phyloP scores from a whole-genome alignment of 2,329 filamentous ascomycete species.

The Calonectria pteridis region DNA sequence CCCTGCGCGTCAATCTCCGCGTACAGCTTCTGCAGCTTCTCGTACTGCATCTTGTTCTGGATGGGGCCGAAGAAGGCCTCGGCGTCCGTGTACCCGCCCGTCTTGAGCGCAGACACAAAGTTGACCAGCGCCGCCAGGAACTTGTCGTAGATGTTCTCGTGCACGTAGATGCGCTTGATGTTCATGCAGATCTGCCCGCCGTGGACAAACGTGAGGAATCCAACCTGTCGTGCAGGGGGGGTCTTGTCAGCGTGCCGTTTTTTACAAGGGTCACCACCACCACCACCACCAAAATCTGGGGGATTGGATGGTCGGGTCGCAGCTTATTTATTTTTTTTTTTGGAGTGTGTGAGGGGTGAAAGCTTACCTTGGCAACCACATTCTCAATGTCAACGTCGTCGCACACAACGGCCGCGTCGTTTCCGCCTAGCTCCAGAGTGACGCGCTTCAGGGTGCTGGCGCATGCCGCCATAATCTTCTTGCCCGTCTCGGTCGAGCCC shows the following conservation, averaged over 20 bases:
- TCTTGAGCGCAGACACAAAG: constrained; percentile 51
- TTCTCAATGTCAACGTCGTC: constrained; percentile 66
- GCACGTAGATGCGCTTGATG: constrained; percentile 72
- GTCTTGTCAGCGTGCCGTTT: background rate
- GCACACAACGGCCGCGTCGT: constrained; percentile 70
- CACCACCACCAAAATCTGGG: background rate
- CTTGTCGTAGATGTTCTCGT: constrained; percentile 68
- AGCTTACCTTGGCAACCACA: constrained; percentile 24
- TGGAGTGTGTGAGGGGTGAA: too few relatives aligned
- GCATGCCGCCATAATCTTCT: constrained; percentile 68
- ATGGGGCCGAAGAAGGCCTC: constrained; percentile 64
- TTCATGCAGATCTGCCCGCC: constrained; percentile 56
- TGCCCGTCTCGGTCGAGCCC: constrained; percentile 69
- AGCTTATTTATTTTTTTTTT: too few relatives aligned
- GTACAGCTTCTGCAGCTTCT: constrained; percentile 57
- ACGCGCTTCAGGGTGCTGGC: constrained; percentile 70
- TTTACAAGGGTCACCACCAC: background rate
- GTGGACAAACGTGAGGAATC: constrained; percentile 61
- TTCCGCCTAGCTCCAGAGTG: constrained; percentile 71
- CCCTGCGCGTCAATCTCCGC: constrained; percentile 57
- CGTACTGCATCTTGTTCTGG: constrained; percentile 71
- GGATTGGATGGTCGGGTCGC: background rate
- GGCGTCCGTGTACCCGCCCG: constrained; percentile 57
- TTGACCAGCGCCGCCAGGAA: constrained; percentile 58
- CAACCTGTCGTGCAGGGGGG: constrained; percentile 16